Evolutionary conservation across 2,329 filamentous ascomycete species (phyloP).

Genomic region (Setomelanomma holmii): DNA sequence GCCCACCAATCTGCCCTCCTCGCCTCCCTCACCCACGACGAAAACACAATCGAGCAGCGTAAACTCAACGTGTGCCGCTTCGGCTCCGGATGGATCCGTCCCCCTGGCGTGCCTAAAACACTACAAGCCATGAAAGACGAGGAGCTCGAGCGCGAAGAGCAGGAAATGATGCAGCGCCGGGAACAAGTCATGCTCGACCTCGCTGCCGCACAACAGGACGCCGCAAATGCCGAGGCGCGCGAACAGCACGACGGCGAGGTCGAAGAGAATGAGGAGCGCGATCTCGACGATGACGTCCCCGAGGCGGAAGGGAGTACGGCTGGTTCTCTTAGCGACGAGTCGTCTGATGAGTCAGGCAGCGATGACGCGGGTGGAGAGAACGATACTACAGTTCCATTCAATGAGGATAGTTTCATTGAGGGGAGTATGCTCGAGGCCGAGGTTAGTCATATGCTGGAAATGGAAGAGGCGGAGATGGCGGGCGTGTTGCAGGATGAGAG

Average conservation of each 20-base stretch:
- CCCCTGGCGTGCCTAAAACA: constrained; percentile 87
- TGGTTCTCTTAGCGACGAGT: constrained; percentile 47
- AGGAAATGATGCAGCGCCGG: constrained; percentile 74
- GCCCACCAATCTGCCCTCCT: constrained; percentile 62
- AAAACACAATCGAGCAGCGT: constrained; percentile 76
- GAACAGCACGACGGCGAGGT: constrained; percentile 52
- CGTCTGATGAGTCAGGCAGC: background rate
- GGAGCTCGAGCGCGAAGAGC: constrained; percentile 84
- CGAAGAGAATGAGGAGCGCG: constrained; percentile 45
- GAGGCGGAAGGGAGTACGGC: too few relatives aligned
- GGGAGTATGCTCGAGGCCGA: constrained; percentile 51
- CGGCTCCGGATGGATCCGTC: constrained; percentile 87
- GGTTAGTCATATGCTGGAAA: constrained; percentile 48
- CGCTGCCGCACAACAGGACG: constrained; percentile 63
- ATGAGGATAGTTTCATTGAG: constrained; percentile 57
- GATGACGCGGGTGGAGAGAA: constrained; percentile 56
- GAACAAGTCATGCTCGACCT: constrained; percentile 77
- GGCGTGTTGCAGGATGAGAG: constrained; percentile 57
- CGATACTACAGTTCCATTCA: constrained; percentile 58
- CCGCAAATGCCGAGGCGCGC: constrained; percentile 47
- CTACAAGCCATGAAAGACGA: constrained; percentile 91
- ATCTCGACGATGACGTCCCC: constrained; percentile 51
- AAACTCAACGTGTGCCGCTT: constrained; percentile 85
- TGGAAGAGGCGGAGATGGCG: constrained; percentile 57
- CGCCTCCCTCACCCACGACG: constrained; percentile 75